A percentile compares a stretch with the other conserved stretches of the same genome.
Evolutionary conservation across 257 asterid species (phyloP).

Genomic region (Capsicum rhomboideum): DNA sequence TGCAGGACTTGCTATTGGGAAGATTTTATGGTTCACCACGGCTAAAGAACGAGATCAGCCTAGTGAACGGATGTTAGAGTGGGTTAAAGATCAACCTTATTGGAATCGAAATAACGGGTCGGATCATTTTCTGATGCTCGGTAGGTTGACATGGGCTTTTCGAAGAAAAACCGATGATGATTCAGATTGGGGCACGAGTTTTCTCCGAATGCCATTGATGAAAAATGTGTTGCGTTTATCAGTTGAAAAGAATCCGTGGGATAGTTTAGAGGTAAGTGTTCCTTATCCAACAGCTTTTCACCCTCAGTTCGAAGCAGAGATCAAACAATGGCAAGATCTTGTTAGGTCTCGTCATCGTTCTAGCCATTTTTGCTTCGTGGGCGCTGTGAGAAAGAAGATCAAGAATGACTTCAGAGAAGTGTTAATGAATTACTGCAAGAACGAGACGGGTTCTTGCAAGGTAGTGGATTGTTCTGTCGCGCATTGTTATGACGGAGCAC

Average conservation of each 20-base stretch:
- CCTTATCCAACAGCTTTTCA: constrained; percentile 37
- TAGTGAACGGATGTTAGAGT: constrained; percentile 29
- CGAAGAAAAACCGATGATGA: constrained; percentile 42
- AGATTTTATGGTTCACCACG: constrained; percentile 44
- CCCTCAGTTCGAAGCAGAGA: constrained; percentile 17
- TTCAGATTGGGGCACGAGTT: constrained; percentile 46
- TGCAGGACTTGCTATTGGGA: constrained; percentile 58
- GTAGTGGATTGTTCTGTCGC: constrained; percentile 24
- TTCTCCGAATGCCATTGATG: constrained; percentile 49
- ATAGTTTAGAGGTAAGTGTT: constrained; percentile 19
- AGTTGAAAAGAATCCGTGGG: constrained; percentile 29
- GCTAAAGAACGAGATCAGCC: constrained; percentile 33
- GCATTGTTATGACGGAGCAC: constrained; percentile 21
- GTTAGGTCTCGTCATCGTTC: constrained; percentile 13
- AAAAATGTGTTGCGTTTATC: constrained; percentile 33
- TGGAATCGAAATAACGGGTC: constrained; percentile 42
- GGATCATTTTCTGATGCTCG: constrained; percentile 50
- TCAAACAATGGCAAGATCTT: constrained; percentile 15
- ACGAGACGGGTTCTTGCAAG: constrained; percentile 8
- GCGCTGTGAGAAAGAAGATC: constrained; percentile 19
- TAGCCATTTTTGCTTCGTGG: constrained; percentile 20
- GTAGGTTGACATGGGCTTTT: constrained; percentile 68
- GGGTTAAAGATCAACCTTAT: constrained; percentile 29
- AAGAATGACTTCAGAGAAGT: constrained; percentile 22
- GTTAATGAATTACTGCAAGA: constrained; percentile 18